These are phyloP conservation scores for Lasiodiplodia sp. DNA, from an alignment of 2,329 filamentous ascomycete species.

Conservation along the genomic window DNA sequence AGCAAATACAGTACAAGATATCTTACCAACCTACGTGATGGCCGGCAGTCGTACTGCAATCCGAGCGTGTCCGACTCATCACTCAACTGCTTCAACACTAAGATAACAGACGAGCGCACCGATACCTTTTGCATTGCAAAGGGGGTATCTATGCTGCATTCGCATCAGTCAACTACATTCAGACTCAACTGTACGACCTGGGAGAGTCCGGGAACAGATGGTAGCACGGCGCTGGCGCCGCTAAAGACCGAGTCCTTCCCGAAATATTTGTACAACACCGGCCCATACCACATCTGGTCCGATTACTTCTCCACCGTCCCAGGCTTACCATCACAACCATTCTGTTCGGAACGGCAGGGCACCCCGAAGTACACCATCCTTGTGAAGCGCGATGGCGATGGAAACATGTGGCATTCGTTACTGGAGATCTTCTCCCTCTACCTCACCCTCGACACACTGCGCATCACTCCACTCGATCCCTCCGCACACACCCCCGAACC, in stretches of 20 bases:
- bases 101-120: neutral
- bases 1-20: neutral
- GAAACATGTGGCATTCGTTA: slow-evolving; percentile 13
- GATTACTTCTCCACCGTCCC: neutral
- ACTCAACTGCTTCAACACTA: neutral
- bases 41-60: neutral
- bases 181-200: neutral
- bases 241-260: neutral
- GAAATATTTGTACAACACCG: neutral
- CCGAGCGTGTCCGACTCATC: neutral
- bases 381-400: slow-evolving; percentile 1
- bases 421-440: slow-evolving; percentile 12
- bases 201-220: neutral
- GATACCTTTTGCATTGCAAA: neutral
- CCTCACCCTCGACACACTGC: slow-evolving; percentile 9
- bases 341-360: neutral
- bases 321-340: neutral
- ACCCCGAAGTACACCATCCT: neutral
- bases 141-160: neutral
- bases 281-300: neutral
- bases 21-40: neutral
- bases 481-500: neutral
- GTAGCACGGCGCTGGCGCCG: no score
- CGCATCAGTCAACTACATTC: neutral
- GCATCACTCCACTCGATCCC: neutral